These are phyloP conservation scores for Populus euphratica DNA, from an alignment of 345 rosid genomes.

Conservation along the genomic window DNA sequence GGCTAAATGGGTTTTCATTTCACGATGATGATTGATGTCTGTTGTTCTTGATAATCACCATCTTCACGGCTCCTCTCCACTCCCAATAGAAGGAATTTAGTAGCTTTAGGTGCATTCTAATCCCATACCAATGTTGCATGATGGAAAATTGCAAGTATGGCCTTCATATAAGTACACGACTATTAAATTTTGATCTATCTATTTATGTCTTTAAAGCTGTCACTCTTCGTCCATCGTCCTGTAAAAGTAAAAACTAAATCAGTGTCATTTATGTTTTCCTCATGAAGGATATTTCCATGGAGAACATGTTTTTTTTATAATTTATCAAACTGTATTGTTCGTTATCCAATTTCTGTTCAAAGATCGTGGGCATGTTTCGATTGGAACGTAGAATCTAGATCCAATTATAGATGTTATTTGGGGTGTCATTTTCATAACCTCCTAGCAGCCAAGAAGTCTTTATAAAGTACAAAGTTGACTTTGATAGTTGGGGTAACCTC, in stretches of 20 bases:
- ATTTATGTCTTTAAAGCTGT: not conserved
- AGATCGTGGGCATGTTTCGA: not conserved
- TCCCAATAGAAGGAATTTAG: not conserved
- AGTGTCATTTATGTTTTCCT: not conserved
- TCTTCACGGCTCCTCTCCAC: not conserved
- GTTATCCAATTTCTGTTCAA: not conserved
- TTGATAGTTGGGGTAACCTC: not conserved
- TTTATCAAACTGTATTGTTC: not conserved
- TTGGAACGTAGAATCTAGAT: not conserved
- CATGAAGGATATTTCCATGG: not conserved
- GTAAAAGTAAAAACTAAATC: not conserved
- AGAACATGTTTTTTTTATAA: not conserved
- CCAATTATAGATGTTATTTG: not conserved
- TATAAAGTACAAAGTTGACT: not conserved
- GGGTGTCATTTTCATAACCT: not conserved
- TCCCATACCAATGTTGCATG: not conserved
- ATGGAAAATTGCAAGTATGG: not conserved
- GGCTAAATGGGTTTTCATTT: slow-evolving; percentile 5
- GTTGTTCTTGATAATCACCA: not conserved
- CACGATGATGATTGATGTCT: not conserved
- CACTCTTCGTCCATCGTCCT: not conserved
- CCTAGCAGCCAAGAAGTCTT: not conserved
- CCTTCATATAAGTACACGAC: not conserved
- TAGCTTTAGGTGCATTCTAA: not conserved
- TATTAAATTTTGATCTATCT: not conserved